A percentile compares a stretch with the other conserved stretches of the same genome.
Conservation (phyloP, 495 filamentous ascomycete species). For the Trichoderma reesei region DNA sequence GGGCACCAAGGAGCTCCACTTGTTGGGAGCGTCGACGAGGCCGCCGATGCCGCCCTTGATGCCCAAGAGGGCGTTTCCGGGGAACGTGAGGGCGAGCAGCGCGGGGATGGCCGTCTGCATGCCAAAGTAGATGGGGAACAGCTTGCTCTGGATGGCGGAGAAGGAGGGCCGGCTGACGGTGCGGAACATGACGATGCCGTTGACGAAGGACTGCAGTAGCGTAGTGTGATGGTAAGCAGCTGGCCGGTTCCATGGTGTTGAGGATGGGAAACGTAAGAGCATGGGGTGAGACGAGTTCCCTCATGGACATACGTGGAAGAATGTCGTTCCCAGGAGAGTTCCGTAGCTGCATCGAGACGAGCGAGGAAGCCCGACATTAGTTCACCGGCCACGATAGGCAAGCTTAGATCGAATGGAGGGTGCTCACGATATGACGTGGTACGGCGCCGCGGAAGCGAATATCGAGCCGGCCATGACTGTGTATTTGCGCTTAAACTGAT, state of each 20-base stretch:
- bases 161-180: slow-evolving; percentile 73
- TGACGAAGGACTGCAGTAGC: slow-evolving; percentile 58
- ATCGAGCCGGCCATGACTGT: slow-evolving; percentile 17
- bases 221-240: background rate
- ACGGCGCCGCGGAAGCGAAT: slow-evolving; percentile 55
- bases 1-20: slow-evolving; percentile 51
- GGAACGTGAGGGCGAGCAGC: slow-evolving; percentile 71
- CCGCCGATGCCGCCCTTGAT: slow-evolving; percentile 40
- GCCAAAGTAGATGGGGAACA: slow-evolving; percentile 81
- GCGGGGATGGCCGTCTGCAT: slow-evolving; percentile 67
- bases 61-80: slow-evolving; percentile 34
- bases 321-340: slow-evolving; percentile 63
- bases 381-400: background rate
- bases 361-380: background rate
- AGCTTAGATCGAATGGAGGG: background rate
- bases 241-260: background rate
- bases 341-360: slow-evolving; percentile 50
- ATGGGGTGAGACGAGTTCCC: background rate
- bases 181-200: slow-evolving; percentile 62
- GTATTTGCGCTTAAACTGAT: background rate
- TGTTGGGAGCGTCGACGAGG: slow-evolving; percentile 44
- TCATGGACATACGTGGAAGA: slow-evolving; percentile 56
- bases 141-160: slow-evolving; percentile 59
- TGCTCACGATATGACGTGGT: slow-evolving; percentile 65
- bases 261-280: background rate